Evolutionary conservation across 2,329 filamentous ascomycete species (phyloP).

Genomic region (Penicillium olsonii): DNA sequence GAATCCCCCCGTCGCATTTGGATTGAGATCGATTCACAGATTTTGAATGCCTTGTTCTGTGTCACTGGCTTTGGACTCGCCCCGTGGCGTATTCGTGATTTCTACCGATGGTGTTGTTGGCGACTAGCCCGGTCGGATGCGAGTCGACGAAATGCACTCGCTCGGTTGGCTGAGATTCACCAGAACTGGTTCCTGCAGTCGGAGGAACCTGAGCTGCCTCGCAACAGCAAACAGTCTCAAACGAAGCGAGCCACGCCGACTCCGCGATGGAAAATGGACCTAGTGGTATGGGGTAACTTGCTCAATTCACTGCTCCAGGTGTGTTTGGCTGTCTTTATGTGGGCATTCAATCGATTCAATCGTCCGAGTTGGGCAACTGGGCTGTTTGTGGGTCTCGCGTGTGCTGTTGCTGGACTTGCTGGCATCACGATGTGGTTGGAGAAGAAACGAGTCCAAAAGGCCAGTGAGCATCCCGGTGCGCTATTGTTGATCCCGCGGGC

Average conservation of each 20-base stretch:
- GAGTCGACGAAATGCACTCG: neutral
- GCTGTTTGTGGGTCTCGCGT: conserved; percentile 74
- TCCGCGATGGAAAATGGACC: conserved; percentile 72
- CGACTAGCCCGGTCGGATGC: conserved; percentile 53
- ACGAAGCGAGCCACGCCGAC: conserved; percentile 61
- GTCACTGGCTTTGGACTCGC: conserved; percentile 82
- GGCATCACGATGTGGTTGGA: conserved; percentile 3
- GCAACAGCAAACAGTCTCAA: neutral
- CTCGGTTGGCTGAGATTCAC: conserved; percentile 23
- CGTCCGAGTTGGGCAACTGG: conserved; percentile 81
- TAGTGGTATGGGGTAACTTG: conserved; percentile 76
- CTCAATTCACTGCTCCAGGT: conserved; percentile 77
- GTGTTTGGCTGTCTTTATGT: conserved; percentile 77
- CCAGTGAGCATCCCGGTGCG: neutral
- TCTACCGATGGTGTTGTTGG: conserved; percentile 71
- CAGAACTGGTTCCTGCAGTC: conserved; percentile 44
- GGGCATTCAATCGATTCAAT: conserved; percentile 71
- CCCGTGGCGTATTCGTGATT: conserved; percentile 80
- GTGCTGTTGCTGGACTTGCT: conserved; percentile 53
- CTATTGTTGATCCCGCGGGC: neutral
- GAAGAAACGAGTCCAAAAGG: neutral
- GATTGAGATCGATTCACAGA: conserved; percentile 83
- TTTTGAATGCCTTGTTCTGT: conserved; percentile 82
- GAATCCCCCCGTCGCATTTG: conserved; percentile 76
- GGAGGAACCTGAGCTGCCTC: neutral